These are phyloP conservation scores for Nidularia sp. DNA, from an alignment of 768 basidiomycete genomes.

Conservation along the genomic window DNA sequence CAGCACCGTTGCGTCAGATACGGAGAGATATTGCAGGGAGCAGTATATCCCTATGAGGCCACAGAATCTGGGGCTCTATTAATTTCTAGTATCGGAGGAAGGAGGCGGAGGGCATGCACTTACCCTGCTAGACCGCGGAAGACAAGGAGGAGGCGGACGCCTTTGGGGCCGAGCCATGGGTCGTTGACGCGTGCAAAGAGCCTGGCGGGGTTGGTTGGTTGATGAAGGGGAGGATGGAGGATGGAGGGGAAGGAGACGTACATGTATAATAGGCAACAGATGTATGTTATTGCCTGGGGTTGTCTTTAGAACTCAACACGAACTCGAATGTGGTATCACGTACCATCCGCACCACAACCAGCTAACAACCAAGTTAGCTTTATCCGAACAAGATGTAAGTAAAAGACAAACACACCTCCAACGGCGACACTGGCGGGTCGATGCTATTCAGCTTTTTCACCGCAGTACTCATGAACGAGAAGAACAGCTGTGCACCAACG, in stretches of 20 bases:
- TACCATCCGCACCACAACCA: conserved; percentile 8
- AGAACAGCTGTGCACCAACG: conserved; percentile 13
- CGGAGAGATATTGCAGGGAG: conserved; percentile 67
- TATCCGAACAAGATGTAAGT: not conserved
- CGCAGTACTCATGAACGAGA: conserved; percentile 14
- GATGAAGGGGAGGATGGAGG: conserved; percentile 1
- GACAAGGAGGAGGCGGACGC: conserved; percentile 52
- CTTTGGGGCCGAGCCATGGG: conserved; percentile 68
- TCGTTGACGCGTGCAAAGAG: conserved; percentile 37
- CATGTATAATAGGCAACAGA: conserved; percentile 6
- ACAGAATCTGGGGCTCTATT: conserved; percentile 52
- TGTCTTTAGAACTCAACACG: not conserved
- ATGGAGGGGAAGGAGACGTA: conserved; percentile 3
- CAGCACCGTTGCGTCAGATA: conserved; percentile 76
- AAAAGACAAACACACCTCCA: conserved; percentile 10
- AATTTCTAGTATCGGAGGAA: not conserved
- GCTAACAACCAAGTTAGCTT: conserved; percentile 1
- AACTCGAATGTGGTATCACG: not conserved
- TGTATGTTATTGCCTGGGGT: conserved; percentile 4
- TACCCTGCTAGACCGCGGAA: conserved; percentile 65
- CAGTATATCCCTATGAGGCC: conserved; percentile 69
- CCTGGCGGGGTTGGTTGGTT: conserved; percentile 14
- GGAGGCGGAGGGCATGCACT: conserved; percentile 7
- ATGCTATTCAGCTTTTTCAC: conserved; percentile 17
- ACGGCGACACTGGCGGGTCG: conserved; percentile 15